These are phyloP conservation scores for Neonectria hederae DNA, from an alignment of 2,329 filamentous ascomycete genomes.

Conservation along the genomic window DNA sequence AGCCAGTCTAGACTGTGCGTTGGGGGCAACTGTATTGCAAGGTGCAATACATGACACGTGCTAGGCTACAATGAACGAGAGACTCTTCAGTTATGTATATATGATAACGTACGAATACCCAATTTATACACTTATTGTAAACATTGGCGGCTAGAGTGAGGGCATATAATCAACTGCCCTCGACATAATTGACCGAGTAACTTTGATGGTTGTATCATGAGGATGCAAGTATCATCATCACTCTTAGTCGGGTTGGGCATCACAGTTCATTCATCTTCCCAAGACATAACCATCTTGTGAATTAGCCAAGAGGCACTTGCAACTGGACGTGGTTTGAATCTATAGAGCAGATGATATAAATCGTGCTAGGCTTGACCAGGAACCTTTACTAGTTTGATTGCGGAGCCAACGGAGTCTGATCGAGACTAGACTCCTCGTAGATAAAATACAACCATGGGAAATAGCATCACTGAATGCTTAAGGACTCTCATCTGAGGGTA, in stretches of 20 bases:
- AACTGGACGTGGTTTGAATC: not conserved
- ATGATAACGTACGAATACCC: constrained; percentile 17
- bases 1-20: not conserved
- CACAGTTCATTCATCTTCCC: not conserved
- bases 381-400: not conserved
- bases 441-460: not conserved
- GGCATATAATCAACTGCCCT: not conserved
- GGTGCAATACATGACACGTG: not conserved
- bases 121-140: not conserved
- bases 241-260: not conserved
- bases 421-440: too few relatives aligned
- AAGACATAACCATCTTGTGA: not conserved
- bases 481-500: not conserved
- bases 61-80: not conserved
- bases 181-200: not conserved
- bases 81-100: constrained; percentile 7
- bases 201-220: not conserved
- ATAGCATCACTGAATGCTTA: not conserved
- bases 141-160: too few relatives aligned
- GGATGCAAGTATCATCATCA: not conserved
- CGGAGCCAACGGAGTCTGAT: not conserved
- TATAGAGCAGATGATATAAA: not conserved
- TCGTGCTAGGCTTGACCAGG: not conserved
- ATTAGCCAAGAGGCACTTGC: not conserved
- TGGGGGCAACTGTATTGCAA: not conserved